Base-by-base conservation (phyloP, 345 rosid species). In the Linum trigynum region DNA sequence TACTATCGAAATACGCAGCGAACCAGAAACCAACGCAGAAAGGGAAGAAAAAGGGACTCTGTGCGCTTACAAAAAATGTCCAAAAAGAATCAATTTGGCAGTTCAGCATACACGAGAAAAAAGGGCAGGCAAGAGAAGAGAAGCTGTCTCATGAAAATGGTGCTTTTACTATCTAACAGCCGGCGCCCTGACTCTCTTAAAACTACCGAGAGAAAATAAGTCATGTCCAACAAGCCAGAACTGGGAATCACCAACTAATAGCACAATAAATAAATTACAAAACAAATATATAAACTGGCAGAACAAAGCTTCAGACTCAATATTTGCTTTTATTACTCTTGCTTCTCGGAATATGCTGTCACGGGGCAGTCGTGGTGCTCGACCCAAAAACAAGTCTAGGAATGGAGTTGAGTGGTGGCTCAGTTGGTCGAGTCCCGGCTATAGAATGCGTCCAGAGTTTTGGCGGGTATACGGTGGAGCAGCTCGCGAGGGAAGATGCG, bases 401-500 rank as follows among this genome's bases (percentile, higher is more conserved):
- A 3, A 12, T 15, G 15, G 11, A 9, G 53, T 15, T 12, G 53
- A 15, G 53, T 50, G n/a, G 23, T 55, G 55, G 48, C 71, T 80
- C 78, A 85, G 53, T 78, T 82, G 58, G 79, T 61, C 41, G 85
- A 72, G 65, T 92, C 97, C 55, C 96, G 86, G 75, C 86, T 90
- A 77, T 94, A 94, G 82, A 61, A 94, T 55, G 67, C 86, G 61
- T 94, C 99, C 0, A 94, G 88, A 7, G 95, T 88, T 82, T 94
- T 94, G 3, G 96, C 99, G 9, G 99, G 99, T 66, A 94, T 88
- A 76, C 99, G 95, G 65, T 90, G 96, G 69, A 90, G 99, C 69
- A 94, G 95, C 76, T 94, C 97, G 14, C 99, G 96, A 0, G 99
- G 99, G 79, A 94, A 94, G 77, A 94, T 90, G 65, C 96, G 97